Conservation (phyloP, 1,284 basidiomycete genomes). For the Cutaneotrichosporon cyanovorans region DNA sequence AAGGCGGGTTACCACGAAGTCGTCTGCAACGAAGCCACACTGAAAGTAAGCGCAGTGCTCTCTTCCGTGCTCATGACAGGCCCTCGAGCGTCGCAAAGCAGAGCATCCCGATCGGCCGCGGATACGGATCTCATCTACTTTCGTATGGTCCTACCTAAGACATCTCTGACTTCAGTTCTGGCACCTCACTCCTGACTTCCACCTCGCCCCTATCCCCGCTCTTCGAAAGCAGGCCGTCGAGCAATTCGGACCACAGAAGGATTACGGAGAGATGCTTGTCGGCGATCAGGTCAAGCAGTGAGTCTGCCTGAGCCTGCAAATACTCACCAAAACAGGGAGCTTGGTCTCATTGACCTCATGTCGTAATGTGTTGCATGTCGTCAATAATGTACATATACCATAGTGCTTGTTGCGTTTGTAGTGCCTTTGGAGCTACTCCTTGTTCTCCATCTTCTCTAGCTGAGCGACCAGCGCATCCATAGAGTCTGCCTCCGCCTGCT, state of each 20-base stretch:
- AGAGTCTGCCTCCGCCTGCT: constrained; percentile 47
- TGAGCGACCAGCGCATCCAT: constrained; percentile 76
- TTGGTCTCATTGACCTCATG: constrained; percentile 74
- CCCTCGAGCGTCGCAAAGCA: constrained; percentile 56
- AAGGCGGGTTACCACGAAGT: constrained; percentile 91
- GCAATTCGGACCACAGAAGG: constrained; percentile 43
- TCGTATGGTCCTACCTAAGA: constrained; percentile 43
- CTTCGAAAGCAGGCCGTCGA: constrained; percentile 48
- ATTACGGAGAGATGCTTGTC: constrained; percentile 72
- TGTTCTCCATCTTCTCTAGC: constrained; percentile 58
- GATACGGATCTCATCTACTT: constrained; percentile 85
- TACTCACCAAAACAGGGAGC: constrained; percentile 52
- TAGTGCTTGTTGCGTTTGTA: constrained; percentile 1
- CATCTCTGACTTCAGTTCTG: constrained; percentile 54
- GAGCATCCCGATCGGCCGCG: constrained; percentile 65
- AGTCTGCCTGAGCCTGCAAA: constrained; percentile 25
- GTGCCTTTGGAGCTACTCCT: constrained; percentile 2
- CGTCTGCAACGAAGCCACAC: constrained; percentile 69
- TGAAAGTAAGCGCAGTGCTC: constrained; percentile 51
- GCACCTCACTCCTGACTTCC: constrained; percentile 78
- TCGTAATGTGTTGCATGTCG: constrained; percentile 3
- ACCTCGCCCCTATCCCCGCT: constrained; percentile 57
- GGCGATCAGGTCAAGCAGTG: constrained; percentile 77
- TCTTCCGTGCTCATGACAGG: constrained; percentile 44
- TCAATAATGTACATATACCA: not conserved